A percentile compares a stretch with the other conserved stretches of the same genome.
Evolutionary conservation across 2,329 filamentous ascomycete species (phyloP).

Genomic region (Colletotrichum sp.): DNA sequence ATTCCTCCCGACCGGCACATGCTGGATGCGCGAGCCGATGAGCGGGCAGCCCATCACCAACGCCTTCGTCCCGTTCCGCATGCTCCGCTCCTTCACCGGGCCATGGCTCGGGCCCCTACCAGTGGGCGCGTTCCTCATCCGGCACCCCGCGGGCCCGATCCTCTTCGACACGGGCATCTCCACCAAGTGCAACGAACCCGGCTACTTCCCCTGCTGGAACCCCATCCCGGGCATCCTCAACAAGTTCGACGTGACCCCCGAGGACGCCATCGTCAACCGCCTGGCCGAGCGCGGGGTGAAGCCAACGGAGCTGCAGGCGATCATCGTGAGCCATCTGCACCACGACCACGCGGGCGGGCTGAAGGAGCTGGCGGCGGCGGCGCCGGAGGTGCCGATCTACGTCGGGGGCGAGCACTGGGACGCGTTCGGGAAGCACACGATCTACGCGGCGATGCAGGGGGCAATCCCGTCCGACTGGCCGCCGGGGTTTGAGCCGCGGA

Average conservation of each 20-base stretch:
- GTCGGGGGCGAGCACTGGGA: slow-evolving; percentile 29
- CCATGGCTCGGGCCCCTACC: slow-evolving; percentile 24
- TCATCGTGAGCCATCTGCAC: slow-evolving; percentile 33
- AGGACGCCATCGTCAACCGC: slow-evolving; percentile 25
- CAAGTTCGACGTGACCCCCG: slow-evolving; percentile 6
- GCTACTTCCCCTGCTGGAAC: slow-evolving; percentile 26
- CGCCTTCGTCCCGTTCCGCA: slow-evolving; percentile 21
- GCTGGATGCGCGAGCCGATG: slow-evolving; percentile 21
- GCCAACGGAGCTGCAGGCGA: slow-evolving; percentile 27
- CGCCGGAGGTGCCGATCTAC: slow-evolving; percentile 31
- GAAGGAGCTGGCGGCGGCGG: slow-evolving; percentile 28
- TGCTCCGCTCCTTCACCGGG: slow-evolving; percentile 25
- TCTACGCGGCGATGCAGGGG: slow-evolving; percentile 31
- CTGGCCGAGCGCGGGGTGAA: slow-evolving; percentile 21
- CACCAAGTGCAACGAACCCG: slow-evolving; percentile 22
- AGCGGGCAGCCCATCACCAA: slow-evolving; percentile 23
- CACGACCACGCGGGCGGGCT: slow-evolving; percentile 30
- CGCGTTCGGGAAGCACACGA: slow-evolving; percentile 29
- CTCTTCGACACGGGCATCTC: slow-evolving; percentile 29
- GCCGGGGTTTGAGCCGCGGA: slow-evolving; percentile 29
- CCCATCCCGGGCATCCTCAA: slow-evolving; percentile 16
- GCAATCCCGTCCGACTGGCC: slow-evolving; percentile 35
- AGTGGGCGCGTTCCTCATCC: slow-evolving; percentile 26
- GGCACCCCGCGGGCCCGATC: slow-evolving; percentile 24
- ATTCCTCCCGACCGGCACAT: slow-evolving; percentile 27